Evolutionary conservation across 345 rosid genomes (phyloP).

Genomic region (Jatropha curcas): DNA sequence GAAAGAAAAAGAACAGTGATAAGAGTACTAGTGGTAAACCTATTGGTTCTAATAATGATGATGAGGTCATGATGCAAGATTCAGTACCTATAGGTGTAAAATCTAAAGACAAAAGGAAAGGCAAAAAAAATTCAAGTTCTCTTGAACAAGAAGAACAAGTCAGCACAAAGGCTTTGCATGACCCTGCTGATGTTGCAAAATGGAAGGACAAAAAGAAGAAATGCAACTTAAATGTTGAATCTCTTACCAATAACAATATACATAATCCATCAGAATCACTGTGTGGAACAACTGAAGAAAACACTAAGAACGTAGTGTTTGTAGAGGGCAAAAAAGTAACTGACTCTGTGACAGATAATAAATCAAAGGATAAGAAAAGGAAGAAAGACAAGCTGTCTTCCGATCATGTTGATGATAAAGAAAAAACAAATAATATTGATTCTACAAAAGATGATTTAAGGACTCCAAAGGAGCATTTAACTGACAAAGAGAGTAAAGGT

Average conservation of each 20-base stretch:
- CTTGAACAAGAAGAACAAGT: conserved; percentile 12
- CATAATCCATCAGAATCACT: conserved; percentile 11
- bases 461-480: conserved; percentile 23
- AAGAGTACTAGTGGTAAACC: conserved; percentile 24
- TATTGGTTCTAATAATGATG: background rate
- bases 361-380: conserved; percentile 51
- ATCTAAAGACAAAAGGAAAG: conserved; percentile 25
- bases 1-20: conserved; percentile 28
- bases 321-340: conserved; percentile 22
- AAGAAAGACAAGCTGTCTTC: conserved; percentile 38
- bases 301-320: conserved; percentile 18
- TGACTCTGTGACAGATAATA: conserved; percentile 27
- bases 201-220: conserved; percentile 48
- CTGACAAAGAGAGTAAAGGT: conserved; percentile 32
- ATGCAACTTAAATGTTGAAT: conserved; percentile 26
- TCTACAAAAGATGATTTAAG: conserved; percentile 22
- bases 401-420: conserved; percentile 17
- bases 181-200: conserved; percentile 32
- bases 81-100: conserved; percentile 8
- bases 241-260: conserved; percentile 3
- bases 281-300: conserved; percentile 19
- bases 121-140: conserved; percentile 24
- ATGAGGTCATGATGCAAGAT: background rate
- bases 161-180: conserved; percentile 8
- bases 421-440: conserved; percentile 14